Evolutionary conservation across 352 stramenopile species (phyloP), one percentile per base, ranked within the genome.

Genomic region (Pythium grandisporangium): DNA sequence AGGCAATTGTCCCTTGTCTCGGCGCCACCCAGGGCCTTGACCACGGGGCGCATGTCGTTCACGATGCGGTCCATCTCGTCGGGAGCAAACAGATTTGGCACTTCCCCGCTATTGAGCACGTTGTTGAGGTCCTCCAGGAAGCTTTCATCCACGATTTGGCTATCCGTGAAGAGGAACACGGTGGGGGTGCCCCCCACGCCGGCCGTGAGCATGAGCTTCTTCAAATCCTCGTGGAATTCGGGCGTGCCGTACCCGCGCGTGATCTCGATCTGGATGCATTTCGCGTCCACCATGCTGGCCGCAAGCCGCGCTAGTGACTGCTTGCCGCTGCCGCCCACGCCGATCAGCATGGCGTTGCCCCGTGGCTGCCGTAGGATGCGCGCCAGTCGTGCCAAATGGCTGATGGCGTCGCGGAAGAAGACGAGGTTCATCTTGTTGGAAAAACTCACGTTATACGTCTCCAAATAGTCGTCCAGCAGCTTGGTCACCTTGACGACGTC

Each of bases 51-150:
- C 84, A 98, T 96, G 56, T 96, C 91, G n/a, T 57, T 73, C 11
- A 93, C 70, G 35, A 98, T 91, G 25, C 91, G 88, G 37, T 97
- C 91, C 66, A 96, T 94, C 54, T 98, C 93, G 48, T 98, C 93
- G 25, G 66, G 58, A 0, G 85, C 61, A 48, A 96, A 98, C 11
- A 98, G 60, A 33, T 97, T 97, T 0, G 93, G 90, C n/a, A 98
- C 91, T 57, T 98, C 90, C 8, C 93, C 93, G 20, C 84, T 96
- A 60, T 97, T 98, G 13, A 98, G 65, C n/a, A 98, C 65, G 44
- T 97, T 97, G 69, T 98, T 97, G 47, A 98, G 93, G 47, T 98
- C 93, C 50, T 98, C 93, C 5, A 98, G 61, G 45, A 98, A 97
- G 33, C 80, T 93, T 49, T 97, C 89, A 19, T 96, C 75, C 21